Evolutionary conservation across 805 yeast species (phyloP).

Genomic region (Naumovozyma baii): DNA sequence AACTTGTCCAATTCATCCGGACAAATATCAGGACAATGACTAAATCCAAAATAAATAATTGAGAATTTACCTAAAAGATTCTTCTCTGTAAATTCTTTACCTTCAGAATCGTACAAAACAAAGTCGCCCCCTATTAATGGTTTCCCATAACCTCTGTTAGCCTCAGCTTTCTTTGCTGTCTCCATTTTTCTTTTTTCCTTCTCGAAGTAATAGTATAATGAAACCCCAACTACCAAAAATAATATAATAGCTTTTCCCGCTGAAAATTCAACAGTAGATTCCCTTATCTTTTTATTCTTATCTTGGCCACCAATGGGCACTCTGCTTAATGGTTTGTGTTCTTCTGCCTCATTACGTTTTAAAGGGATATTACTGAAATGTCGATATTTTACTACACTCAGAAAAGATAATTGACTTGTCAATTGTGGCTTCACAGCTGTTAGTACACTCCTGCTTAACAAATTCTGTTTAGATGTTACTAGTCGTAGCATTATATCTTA

Average conservation of each 20-base stretch:
- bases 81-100: conserved; percentile 65
- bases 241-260: conserved; percentile 76
- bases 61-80: conserved; percentile 72
- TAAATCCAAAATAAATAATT: conserved; percentile 88
- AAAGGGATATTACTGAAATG: background rate
- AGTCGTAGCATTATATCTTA: background rate
- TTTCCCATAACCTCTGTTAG: conserved; percentile 80
- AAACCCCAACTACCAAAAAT: conserved; percentile 61
- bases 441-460: background rate
- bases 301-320: conserved; percentile 54
- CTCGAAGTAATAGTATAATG: conserved; percentile 59
- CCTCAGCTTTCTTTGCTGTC: conserved; percentile 69
- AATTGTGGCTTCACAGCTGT: background rate
- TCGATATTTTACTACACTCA: background rate
- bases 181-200: conserved; percentile 68
- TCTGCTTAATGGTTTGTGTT: background rate
- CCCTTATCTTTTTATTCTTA: conserved; percentile 32
- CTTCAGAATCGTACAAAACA: conserved; percentile 58
- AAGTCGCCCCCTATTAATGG: conserved; percentile 93
- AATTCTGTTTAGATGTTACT: background rate
- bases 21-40: conserved; percentile 97
- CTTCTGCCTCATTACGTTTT: background rate
- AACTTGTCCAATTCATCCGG: conserved; percentile 95
- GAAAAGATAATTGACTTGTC: background rate
- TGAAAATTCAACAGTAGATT: conserved; percentile 49